Percentiles rank a stretch among this genome's conserved stretches.
Evolutionary conservation across 2,329 filamentous ascomycete species (phyloP).

Genomic region (Fusarium sp.): DNA sequence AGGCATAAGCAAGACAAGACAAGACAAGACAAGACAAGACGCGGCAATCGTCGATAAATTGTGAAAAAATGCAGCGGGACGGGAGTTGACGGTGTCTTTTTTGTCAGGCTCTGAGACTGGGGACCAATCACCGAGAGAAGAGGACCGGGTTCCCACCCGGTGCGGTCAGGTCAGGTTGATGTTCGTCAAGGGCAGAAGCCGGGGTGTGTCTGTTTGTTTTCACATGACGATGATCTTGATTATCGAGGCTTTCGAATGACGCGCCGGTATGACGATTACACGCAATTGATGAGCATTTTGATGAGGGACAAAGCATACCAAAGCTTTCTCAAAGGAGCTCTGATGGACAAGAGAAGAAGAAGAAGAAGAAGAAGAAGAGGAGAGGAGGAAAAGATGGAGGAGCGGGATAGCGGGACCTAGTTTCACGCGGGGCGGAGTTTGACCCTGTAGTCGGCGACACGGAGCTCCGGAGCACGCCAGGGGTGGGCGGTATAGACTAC

Average conservation of each 20-base stretch:
- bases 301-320: background rate
- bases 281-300: slow-evolving; percentile 1
- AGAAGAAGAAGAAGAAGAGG: background rate
- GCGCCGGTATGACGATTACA: slow-evolving; percentile 24
- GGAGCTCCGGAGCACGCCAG: slow-evolving; percentile 35
- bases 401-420: slow-evolving; percentile 35
- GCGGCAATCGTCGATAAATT: slow-evolving; percentile 27
- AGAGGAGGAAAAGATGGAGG: slow-evolving; percentile 1
- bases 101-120: slow-evolving; percentile 16
- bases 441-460: slow-evolving; percentile 29
- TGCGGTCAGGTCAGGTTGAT: slow-evolving; percentile 31
- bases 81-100: slow-evolving; percentile 27
- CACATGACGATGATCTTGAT: slow-evolving; percentile 18
- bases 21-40: slow-evolving; percentile 8
- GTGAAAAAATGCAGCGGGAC: slow-evolving; percentile 19
- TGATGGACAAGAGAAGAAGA: background rate
- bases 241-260: slow-evolving; percentile 17
- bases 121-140: slow-evolving; percentile 20
- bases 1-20: slow-evolving; percentile 9
- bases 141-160: slow-evolving; percentile 38
- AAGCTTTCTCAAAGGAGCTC: background rate
- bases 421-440: slow-evolving; percentile 3
- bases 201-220: background rate
- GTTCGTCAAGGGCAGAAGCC: slow-evolving; percentile 16
- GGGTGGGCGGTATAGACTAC: slow-evolving; percentile 5